Percentiles rank a stretch among this genome's conserved stretches.
Evolutionary conservation across 805 yeast species (phyloP).

Genomic region (Starmerella apicola): DNA sequence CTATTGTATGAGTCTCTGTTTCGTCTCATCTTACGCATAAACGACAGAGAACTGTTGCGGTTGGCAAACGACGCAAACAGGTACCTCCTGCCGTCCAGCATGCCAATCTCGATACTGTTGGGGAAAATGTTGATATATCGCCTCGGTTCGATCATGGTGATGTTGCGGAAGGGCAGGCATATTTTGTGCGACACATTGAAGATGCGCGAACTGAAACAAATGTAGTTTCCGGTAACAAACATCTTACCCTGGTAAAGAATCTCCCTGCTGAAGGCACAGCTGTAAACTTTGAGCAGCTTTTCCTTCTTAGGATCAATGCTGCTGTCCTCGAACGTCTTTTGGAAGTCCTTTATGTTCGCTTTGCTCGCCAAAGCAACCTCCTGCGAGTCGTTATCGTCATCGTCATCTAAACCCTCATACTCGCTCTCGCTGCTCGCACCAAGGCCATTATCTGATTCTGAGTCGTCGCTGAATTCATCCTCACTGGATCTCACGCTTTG

Average conservation of each 20-base stretch:
- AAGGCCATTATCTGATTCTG: neutral
- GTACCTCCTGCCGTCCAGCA: constrained; percentile 38
- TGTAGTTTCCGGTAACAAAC: constrained; percentile 61
- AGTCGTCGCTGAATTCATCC: neutral
- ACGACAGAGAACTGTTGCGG: constrained; percentile 62
- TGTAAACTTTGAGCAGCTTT: constrained; percentile 31
- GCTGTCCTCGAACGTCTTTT: constrained; percentile 40
- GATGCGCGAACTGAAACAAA: constrained; percentile 78
- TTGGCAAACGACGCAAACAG: constrained; percentile 79
- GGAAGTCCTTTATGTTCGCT: constrained; percentile 63
- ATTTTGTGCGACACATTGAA: constrained; percentile 85
- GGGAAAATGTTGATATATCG: constrained; percentile 83
- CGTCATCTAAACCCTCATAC: constrained; percentile 2
- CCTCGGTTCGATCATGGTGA: constrained; percentile 62
- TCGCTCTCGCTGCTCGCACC: constrained; percentile 1
- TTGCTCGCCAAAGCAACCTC: constrained; percentile 35
- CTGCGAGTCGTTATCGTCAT: constrained; percentile 2
- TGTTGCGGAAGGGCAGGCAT: constrained; percentile 57
- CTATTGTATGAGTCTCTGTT: neutral
- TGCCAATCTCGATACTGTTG: constrained; percentile 64
- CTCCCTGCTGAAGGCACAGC: constrained; percentile 82
- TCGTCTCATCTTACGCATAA: constrained; percentile 34
- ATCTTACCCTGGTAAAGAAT: constrained; percentile 78
- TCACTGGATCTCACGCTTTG: neutral
- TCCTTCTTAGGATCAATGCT: constrained; percentile 8